A percentile compares a stretch with the other conserved stretches of the same genome.
Conservation (phyloP, 73 alveolate genomes). For the Tetrahymena thermophila region DNA sequence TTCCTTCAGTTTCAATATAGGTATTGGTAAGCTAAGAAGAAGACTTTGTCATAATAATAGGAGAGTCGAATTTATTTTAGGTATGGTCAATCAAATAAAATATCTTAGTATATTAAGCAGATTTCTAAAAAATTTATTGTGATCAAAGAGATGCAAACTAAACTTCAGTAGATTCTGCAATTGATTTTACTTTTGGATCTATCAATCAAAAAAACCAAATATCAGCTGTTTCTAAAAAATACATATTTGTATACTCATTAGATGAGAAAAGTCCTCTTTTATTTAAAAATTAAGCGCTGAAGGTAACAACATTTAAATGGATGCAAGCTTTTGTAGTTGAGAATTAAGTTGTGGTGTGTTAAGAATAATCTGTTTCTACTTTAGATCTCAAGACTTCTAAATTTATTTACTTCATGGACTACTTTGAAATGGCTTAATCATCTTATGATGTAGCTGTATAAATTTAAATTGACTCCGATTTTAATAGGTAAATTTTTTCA, state of each 20-base stretch:
- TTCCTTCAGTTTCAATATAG: too few species aligned
- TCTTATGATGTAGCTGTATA: background rate
- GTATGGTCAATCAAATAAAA: too few species aligned
- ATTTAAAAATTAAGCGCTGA: background rate
- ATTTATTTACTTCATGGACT: background rate
- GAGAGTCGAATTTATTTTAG: too few species aligned
- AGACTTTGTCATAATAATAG: too few species aligned
- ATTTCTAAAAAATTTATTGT: too few species aligned
- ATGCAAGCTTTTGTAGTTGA: background rate
- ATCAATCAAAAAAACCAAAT: too few species aligned
- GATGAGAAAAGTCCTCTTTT: background rate
- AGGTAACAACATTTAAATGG: too few species aligned
- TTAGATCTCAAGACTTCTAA: background rate
- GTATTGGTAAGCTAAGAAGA: too few species aligned
- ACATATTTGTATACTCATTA: background rate
- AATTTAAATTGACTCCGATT: background rate
- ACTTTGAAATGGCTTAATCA: background rate
- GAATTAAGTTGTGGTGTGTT: background rate
- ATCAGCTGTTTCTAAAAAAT: background rate
- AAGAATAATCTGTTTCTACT: background rate
- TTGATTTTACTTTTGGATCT: background rate
- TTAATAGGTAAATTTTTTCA: background rate
- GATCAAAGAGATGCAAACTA: too few species aligned
- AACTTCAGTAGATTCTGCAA: background rate
- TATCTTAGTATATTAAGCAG: too few species aligned